Percentiles rank a stretch among this genome's conserved stretches.
phyloP scores from a whole-genome alignment of 202 grass and related monocot species.

The Bolboschoenoplectus hybrid region DNA sequence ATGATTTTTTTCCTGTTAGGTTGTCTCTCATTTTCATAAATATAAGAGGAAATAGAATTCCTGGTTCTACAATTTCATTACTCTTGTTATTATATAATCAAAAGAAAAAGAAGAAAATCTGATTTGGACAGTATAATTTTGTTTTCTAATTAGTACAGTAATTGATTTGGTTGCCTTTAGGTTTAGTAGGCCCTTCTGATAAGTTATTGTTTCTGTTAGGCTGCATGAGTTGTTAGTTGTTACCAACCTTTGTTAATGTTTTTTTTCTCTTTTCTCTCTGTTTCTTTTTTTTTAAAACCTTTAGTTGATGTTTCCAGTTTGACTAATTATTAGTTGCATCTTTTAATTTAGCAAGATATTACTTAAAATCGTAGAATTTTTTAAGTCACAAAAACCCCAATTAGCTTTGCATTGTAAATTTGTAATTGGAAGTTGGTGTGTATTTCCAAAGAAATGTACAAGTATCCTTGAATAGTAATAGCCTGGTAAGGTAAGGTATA shows the following conservation, averaged over 20 bases:
- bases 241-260: slow-evolving; percentile 10
- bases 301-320: background rate
- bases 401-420: background rate
- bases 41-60: background rate
- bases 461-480: background rate
- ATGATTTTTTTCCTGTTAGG: background rate
- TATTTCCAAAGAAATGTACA: background rate
- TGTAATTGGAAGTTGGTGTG: background rate
- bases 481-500: background rate
- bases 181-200: slow-evolving; percentile 28
- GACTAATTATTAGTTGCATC: background rate
- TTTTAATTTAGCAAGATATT: background rate
- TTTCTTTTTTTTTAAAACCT: background rate
- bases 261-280: background rate
- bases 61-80: background rate
- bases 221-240: background rate
- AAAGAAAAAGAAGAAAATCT: background rate
- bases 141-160: background rate
- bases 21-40: background rate
- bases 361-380: background rate
- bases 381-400: background rate
- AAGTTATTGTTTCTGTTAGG: slow-evolving; percentile 16
- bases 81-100: background rate
- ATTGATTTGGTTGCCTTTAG: background rate
- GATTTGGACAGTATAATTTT: background rate